Evolutionary conservation across 805 yeast species (phyloP), one percentile per base, ranked within the genome.

Genomic region (Starmerella roubikii): DNA sequence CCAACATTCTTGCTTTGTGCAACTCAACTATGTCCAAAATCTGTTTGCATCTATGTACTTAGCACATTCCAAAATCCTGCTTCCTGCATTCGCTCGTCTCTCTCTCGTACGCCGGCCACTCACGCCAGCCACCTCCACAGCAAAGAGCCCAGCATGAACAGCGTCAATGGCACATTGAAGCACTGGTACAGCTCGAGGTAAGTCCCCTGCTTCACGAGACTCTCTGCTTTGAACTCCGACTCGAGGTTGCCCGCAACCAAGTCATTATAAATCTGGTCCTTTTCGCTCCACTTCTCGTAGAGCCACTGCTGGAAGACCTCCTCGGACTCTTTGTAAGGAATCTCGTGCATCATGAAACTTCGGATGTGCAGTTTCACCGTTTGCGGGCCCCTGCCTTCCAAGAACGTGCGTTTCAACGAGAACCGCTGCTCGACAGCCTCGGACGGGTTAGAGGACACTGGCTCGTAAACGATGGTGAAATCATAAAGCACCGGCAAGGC

Each of bases 391-490:
- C 67, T 61, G 1, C 95, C 94, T 36, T 65, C 61, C 7, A 84
- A 52, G 53, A 76, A 84, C 29, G 77, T 71, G 23, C 68, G 64
- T 39, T 67, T 65, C 39, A 91, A 63, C 1, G 84, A 72, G 57
- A 70, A 91, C 25, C 68, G 66, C 47, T 76, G 78, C 56, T 91
- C 95, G 2, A 43, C 49, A 12, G 46, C 94, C 94, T 53, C 69
- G 78, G 74, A 76, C 26, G 53, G 60, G 3, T 82, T 74, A 15
- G 9, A 4, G 7, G 27, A 11, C 10, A 21, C 36, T 11, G 85
- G 94, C 4, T 77, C 67, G 58, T 85, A 91, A 1, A 78, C 95
- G 30, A 83, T 67, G 0, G 98, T 83, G 26, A 82, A 59, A 58
- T 91, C 96, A 53, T 84, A 82, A 0, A 91, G 69, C 63, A 57